Evolutionary conservation across 371 early-diverging fungal genomes (phyloP), one percentile per base, ranked within the genome.

Genomic region (Apophysomyces ossiformis): DNA sequence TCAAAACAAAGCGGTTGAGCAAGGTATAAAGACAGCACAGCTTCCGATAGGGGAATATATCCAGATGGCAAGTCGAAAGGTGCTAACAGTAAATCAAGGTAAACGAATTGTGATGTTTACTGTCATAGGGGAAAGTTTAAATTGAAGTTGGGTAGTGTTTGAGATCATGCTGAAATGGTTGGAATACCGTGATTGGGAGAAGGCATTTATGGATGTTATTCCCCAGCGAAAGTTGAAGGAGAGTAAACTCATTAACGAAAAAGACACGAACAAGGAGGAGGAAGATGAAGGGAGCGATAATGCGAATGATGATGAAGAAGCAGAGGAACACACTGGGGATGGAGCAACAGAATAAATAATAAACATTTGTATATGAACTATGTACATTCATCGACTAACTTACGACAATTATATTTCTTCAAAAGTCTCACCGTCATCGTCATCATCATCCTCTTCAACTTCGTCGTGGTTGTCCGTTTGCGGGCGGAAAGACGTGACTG

Each of bases 61-160:
- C 37, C 79, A 88, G 47, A 78, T 97, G 81, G 76, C 87, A 7
- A 83, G 91, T 38, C 83, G 98, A 37, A 91, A 92, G 57, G 93
- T 98, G 5, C 72, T 98, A 61, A 93, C 99, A 0, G 92, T 95
- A 11, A 97, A 97, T 75, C 97, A 98, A 76, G 93, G 89, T 86
- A 82, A 75, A 66, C 13, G 57, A 13, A 39, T 18, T 35, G n/a
- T 38, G 1, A 9, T 8, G 7, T 37, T 44, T 32, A n/a, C 11
- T 35, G 38, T 1, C 37, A 37, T 12, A 5, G 16, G 11, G 5
- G 43, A 4, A 39, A 16, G 32, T 26, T 26, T 7, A 46, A 21
- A 47, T 21, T 37, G n/a, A 2, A 43, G 7, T 50, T 18, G 1
- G 16, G 35, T 70, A 88, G 92, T 92, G 9, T 87, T 89, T 63